Conservation (phyloP, 371 early-diverging fungal species). For the Saksenaea oblongispora region DNA sequence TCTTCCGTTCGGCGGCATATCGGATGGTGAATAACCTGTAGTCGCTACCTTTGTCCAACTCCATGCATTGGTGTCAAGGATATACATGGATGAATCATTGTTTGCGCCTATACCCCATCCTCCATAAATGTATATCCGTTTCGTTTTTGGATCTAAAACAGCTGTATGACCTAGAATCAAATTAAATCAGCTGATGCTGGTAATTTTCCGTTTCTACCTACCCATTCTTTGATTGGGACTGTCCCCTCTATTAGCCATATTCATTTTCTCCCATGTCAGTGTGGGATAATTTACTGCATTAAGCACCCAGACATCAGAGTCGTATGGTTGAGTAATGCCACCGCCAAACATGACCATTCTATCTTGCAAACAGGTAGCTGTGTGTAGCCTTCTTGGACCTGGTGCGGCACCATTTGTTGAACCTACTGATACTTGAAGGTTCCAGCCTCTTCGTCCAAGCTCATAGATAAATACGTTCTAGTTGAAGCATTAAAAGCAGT, state of each 20-base stretch:
- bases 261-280: slow-evolving; percentile 28
- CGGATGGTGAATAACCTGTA: slow-evolving; percentile 13
- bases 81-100: slow-evolving; percentile 26
- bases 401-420: slow-evolving; percentile 24
- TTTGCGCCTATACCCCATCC: slow-evolving; percentile 32
- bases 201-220: slow-evolving; percentile 7
- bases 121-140: slow-evolving; percentile 29
- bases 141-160: background rate
- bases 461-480: slow-evolving; percentile 38
- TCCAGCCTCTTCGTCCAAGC: slow-evolving; percentile 32
- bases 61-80: slow-evolving; percentile 21
- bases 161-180: slow-evolving; percentile 11
- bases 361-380: slow-evolving; percentile 43
- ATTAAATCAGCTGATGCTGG: background rate
- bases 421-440: slow-evolving; percentile 30
- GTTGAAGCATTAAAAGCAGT: background rate
- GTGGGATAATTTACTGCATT: slow-evolving; percentile 41
- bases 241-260: slow-evolving; percentile 21
- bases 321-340: slow-evolving; percentile 39
- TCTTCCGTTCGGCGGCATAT: background rate
- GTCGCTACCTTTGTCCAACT: slow-evolving; percentile 23
- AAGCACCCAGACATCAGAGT: slow-evolving; percentile 47
- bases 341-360: slow-evolving; percentile 52
- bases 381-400: slow-evolving; percentile 44
- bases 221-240: slow-evolving; percentile 48